Conservation (phyloP, 2,329 filamentous ascomycete species). For the Dichotomopilus funicola region DNA sequence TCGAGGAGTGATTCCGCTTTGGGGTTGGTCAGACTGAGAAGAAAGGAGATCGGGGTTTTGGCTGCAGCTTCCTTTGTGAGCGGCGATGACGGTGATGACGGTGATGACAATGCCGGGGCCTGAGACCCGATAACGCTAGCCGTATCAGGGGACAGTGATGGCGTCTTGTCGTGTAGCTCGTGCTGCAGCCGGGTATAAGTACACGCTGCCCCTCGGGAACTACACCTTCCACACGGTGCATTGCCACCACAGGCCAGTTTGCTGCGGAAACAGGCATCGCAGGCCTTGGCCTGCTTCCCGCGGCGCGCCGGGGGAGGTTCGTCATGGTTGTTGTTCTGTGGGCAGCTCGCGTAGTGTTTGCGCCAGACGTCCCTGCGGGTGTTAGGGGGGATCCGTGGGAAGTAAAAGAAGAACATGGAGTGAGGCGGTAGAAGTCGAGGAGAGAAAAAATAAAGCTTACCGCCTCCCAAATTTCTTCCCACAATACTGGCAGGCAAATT, state of each 20-base stretch:
- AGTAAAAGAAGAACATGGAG: not conserved
- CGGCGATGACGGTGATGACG: not conserved
- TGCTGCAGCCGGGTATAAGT: conserved; percentile 16
- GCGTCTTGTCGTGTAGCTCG: not conserved
- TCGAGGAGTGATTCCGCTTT: conserved; percentile 23
- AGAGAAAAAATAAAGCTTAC: not conserved
- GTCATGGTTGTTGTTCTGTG: conserved; percentile 13
- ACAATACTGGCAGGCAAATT: conserved; percentile 5
- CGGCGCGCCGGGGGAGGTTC: conserved; percentile 21
- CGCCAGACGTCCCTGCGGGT: conserved; percentile 20
- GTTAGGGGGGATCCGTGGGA: not conserved
- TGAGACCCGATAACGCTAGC: too few relatives aligned
- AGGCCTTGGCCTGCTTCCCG: conserved; percentile 26
- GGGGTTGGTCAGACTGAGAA: conserved; percentile 25
- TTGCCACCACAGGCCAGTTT: conserved; percentile 27
- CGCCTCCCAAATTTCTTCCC: not conserved
- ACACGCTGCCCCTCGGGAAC: conserved; percentile 18
- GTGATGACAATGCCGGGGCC: not conserved
- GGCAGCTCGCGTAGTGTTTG: conserved; percentile 24
- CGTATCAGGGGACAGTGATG: not conserved
- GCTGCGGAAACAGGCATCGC: conserved; percentile 27
- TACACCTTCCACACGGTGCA: conserved; percentile 24
- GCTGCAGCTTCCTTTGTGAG: conserved; percentile 9
- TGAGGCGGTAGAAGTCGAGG: too few relatives aligned
- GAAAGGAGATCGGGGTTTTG: conserved; percentile 23